Conservation (phyloP, 2,329 filamentous ascomycete species). For the Chalaropsis thielavioides region DNA sequence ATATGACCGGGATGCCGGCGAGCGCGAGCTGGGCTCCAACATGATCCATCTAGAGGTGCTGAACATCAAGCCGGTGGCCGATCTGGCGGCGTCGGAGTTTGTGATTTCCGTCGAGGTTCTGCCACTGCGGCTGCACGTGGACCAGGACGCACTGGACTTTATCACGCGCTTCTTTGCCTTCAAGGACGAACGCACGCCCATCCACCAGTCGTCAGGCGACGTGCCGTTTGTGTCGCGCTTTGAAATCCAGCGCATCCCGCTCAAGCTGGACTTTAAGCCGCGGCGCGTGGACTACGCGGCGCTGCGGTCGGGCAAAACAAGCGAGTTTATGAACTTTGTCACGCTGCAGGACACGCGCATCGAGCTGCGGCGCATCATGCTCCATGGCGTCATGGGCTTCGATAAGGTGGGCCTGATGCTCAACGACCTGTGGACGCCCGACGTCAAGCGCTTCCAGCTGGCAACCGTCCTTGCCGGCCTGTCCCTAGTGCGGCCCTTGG, state of each 20-base stretch:
- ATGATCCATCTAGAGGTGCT: slow-evolving; percentile 86
- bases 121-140: slow-evolving; percentile 80
- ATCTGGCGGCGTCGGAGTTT: slow-evolving; percentile 77
- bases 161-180: slow-evolving; percentile 97
- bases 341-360: slow-evolving; percentile 81
- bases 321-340: slow-evolving; percentile 98
- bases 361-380: slow-evolving; percentile 72
- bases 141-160: slow-evolving; percentile 94
- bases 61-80: slow-evolving; percentile 72
- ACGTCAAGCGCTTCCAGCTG: slow-evolving; percentile 79
- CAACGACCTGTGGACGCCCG: slow-evolving; percentile 93
- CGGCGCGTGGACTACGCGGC: slow-evolving; percentile 95
- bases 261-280: slow-evolving; percentile 90
- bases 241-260: slow-evolving; percentile 67
- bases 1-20: slow-evolving; percentile 76
- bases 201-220: slow-evolving; percentile 49
- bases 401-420: slow-evolving; percentile 78
- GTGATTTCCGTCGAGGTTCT: slow-evolving; percentile 67
- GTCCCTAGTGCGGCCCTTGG: slow-evolving; percentile 75
- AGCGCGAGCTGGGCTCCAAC: slow-evolving; percentile 68
- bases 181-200: slow-evolving; percentile 56
- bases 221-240: slow-evolving; percentile 78
- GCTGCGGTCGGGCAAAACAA: slow-evolving; percentile 81
- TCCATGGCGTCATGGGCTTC: slow-evolving; percentile 84
- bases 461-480: slow-evolving; percentile 78